phyloP scores from a whole-genome alignment of 2,329 filamentous ascomycete species.

The Sarocladium strictum region DNA sequence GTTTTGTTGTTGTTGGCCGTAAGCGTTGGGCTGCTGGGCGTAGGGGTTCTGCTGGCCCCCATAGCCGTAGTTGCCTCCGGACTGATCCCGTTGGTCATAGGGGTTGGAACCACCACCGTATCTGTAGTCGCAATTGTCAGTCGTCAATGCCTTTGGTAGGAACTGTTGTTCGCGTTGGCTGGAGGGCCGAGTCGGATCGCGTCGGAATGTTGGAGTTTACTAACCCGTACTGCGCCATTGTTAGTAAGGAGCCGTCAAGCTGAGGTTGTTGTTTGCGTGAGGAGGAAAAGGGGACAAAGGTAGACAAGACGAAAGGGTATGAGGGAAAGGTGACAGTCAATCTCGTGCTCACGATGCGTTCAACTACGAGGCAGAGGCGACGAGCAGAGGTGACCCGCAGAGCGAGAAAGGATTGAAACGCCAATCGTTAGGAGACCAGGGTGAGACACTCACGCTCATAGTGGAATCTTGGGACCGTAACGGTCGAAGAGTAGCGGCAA shows the following conservation, averaged over 20 bases:
- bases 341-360: neutral
- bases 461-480: conserved; percentile 18
- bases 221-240: conserved; percentile 13
- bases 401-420: conserved; percentile 10
- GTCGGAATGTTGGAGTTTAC: conserved; percentile 3
- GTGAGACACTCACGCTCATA: conserved; percentile 45
- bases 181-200: neutral
- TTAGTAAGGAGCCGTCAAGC: neutral
- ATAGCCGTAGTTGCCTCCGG: conserved; percentile 29
- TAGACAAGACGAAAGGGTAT: neutral
- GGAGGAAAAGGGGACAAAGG: neutral
- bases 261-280: neutral
- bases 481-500: neutral
- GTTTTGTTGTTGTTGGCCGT: conserved; percentile 15
- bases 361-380: neutral
- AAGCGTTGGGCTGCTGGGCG: conserved; percentile 13
- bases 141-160: conserved; percentile 7
- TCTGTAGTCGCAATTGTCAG: conserved; percentile 33
- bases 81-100: conserved; percentile 48
- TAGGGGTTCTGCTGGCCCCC: conserved; percentile 19
- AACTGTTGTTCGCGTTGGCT: neutral
- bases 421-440: conserved; percentile 12
- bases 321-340: neutral
- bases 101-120: conserved; percentile 52
- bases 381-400: conserved; percentile 4